phyloP scores from a whole-genome alignment of 257 asterid species.

The Solanum arcanum region DNA sequence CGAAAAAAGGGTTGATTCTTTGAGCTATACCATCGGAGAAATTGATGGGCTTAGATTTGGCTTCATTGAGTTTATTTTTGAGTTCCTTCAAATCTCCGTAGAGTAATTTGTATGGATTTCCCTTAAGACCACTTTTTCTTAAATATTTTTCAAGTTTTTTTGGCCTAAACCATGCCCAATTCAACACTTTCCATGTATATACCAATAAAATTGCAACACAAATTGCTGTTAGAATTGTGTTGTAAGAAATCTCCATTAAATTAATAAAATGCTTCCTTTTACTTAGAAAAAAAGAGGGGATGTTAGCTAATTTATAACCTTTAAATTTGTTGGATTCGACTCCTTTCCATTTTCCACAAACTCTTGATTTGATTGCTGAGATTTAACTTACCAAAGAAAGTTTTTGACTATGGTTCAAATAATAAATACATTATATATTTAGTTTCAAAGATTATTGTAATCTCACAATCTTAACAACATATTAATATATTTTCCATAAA shows the following conservation, averaged over 20 bases:
- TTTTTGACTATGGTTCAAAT: neutral
- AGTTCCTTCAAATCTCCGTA: constrained; percentile 27
- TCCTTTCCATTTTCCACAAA: too few species aligned
- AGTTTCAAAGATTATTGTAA: neutral
- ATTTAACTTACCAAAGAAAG: neutral
- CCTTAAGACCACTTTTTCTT: constrained; percentile 21
- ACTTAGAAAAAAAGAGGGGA: neutral
- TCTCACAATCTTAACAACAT: too few species aligned
- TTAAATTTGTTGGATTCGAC: too few species aligned
- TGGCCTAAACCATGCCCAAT: constrained; percentile 28
- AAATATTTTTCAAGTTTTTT: constrained; percentile 17
- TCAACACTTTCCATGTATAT: constrained; percentile 13
- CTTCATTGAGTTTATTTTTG: neutral
- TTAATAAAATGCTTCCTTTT: neutral
- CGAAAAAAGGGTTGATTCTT: constrained; percentile 12
- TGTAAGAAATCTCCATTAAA: constrained; percentile 11
- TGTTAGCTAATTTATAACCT: neutral
- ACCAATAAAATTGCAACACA: neutral
- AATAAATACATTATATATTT: neutral
- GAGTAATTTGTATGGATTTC: constrained; percentile 19
- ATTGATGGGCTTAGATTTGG: constrained; percentile 19
- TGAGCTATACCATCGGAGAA: constrained; percentile 19
- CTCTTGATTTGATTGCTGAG: neutral
- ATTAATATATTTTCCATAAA: too few species aligned
- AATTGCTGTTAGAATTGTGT: neutral